Conservation (phyloP, 768 basidiomycete species). For the Suillus alpinus region DNA sequence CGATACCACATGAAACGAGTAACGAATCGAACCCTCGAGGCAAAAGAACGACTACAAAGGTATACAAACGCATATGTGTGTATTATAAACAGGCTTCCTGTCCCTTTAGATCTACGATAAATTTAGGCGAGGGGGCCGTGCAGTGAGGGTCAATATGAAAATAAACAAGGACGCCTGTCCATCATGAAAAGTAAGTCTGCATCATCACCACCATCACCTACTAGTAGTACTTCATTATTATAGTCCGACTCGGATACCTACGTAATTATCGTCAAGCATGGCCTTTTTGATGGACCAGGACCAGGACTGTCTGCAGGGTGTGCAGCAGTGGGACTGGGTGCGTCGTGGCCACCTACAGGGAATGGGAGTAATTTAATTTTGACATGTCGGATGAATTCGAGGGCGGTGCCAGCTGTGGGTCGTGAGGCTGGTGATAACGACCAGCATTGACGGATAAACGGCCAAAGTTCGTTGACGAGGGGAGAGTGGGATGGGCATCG, state of each 20-base stretch:
- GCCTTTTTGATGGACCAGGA: not conserved
- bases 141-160: not conserved
- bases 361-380: not conserved
- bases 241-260: not conserved
- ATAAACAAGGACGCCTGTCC: not conserved
- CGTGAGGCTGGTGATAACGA: not conserved
- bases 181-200: not conserved
- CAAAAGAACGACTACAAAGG: too few relatives aligned
- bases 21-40: too few relatives aligned
- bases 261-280: not conserved
- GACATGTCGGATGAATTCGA: not conserved
- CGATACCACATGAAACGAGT: too few relatives aligned
- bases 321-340: not conserved
- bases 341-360: not conserved
- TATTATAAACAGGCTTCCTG: not conserved
- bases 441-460: not conserved
- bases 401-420: not conserved
- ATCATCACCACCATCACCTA: not conserved
- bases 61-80: not conserved
- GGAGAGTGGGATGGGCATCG: not conserved
- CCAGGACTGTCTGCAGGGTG: not conserved
- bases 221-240: not conserved
- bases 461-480: not conserved
- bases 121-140: not conserved
- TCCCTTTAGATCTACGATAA: not conserved